Base-by-base conservation (phyloP, 2,329 filamentous ascomycete species). In the Sporothrix dimorphospora region DNA sequence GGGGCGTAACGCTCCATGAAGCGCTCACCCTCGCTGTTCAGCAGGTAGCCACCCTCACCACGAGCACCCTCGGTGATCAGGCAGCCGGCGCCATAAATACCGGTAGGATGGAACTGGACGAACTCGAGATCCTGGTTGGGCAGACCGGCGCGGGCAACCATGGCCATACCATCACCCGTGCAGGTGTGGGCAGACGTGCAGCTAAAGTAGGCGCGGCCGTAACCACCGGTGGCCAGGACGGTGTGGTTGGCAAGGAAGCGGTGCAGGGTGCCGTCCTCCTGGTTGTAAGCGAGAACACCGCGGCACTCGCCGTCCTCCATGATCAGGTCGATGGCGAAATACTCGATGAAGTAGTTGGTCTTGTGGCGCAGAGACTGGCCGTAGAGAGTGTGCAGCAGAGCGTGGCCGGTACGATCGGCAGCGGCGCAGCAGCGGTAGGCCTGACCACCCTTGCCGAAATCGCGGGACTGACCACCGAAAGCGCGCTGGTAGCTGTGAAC, bases 321-420 rank as follows among this genome's bases (percentile, higher is more conserved):
- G 79, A 99, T 92, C 83, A 98, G 86, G 81, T 98, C 96, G 77
- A 97, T 89, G 78, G 94, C 96, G 82, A 98, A 99, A 88, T 94
- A 98, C 85, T 98, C 96, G 82, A 99, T 98, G 85, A 99, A 98
- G 89, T 98, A 99, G 87, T 98, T 98, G 80, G 95, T 98, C 88
- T 98, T 97, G 88, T 98, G 94, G 81, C 93, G 89, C 74, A 98
- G 89, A 70, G 94, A 98, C 86, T 98, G 95, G 79, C 96, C 96
- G 84, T 98, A 99, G 76, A 99, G 92, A 34, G 96, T 99, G 88
- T 99, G 96, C 69, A 99, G 90, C 77, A 99, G 92, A 79, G 96
- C 96, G 84, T 99, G 96, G 76, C 96, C 96, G 75, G 96, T 98
- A 88, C 95, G 89, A 82, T 99, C 96, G 77, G 95, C 96, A 74